These are phyloP conservation scores for Knoxia roxburghii DNA, from an alignment of 257 asterid species.

Conservation along the genomic window DNA sequence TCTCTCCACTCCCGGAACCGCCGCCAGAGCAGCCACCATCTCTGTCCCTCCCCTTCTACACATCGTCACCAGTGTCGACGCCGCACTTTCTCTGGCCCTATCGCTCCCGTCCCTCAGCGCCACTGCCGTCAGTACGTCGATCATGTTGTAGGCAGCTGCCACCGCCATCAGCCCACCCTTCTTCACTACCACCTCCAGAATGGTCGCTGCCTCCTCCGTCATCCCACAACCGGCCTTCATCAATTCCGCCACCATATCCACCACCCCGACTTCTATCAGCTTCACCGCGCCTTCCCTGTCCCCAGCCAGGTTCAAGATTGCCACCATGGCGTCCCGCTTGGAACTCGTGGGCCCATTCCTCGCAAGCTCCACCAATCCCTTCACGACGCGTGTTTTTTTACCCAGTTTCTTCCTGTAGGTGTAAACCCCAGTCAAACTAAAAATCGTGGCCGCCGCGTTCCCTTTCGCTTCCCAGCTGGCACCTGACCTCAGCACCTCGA, in stretches of 20 bases:
- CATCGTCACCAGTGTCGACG: constrained; percentile 64
- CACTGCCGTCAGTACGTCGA: constrained; percentile 34
- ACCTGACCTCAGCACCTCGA: constrained; percentile 72
- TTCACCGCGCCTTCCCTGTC: constrained; percentile 68
- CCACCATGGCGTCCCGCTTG: constrained; percentile 73
- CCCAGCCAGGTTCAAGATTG: constrained; percentile 67
- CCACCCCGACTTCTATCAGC: constrained; percentile 67
- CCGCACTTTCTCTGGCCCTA: constrained; percentile 62
- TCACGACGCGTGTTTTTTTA: constrained; percentile 50
- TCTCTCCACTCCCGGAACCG: constrained; percentile 56
- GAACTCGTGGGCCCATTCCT: constrained; percentile 51
- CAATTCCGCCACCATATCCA: constrained; percentile 52
- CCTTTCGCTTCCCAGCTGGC: constrained; percentile 93
- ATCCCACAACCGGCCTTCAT: constrained; percentile 36
- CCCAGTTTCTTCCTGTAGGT: constrained; percentile 56
- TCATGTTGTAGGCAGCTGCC: constrained; percentile 47
- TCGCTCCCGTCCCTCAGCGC: constrained; percentile 67
- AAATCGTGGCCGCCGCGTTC: constrained; percentile 83
- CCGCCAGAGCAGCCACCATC: constrained; percentile 62
- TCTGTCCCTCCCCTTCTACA: constrained; percentile 81
- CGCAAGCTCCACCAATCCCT: constrained; percentile 59
- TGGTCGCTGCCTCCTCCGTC: constrained; percentile 66
- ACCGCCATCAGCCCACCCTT: constrained; percentile 65
- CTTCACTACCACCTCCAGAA: constrained; percentile 74
- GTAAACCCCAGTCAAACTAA: constrained; percentile 59